Evolutionary conservation across 495 filamentous ascomycete species (phyloP), one percentile per base, ranked within the genome.

Genomic region (Immersiella caudata): DNA sequence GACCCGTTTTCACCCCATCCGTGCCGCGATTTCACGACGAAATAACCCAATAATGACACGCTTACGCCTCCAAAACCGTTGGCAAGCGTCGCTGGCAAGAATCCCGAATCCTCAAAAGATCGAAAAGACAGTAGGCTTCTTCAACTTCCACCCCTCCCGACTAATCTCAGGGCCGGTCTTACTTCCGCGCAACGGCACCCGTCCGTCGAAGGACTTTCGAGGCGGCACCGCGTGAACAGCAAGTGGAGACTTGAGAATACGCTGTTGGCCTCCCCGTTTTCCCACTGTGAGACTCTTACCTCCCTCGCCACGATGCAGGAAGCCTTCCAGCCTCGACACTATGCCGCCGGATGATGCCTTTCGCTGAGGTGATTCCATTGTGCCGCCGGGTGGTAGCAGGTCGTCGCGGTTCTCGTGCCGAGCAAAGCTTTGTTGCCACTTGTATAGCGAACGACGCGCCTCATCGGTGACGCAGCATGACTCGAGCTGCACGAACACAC

Each of bases 401-500:
- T 24, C 27, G 26, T 65, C 52, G 24, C 71, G 67, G 1, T 71
- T 56, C 40, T 70, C 70, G 8, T 57, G 56, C 11, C 76, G 72
- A 35, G 83, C 79, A 72, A 83, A 87, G 14, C 27, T 61, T 20
- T 80, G 71, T 64, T 82, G 83, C 75, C 81, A 88, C 11, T 62
- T 64, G 24, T 72, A 75, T 35, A 89, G 69, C 49, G 84, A 87
- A 2, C 55, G 54, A 22, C 75, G 79, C 20, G 87, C 85, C 49
- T 83, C 81, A 5, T 76, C 74, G 0, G 83, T 88, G 35, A 64
- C 61, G 71, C 86, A 90, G 0, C 81, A 60, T 0, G 73, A 70
- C 18, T 83, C 76, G 0, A 90, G 73, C 29, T 82, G 74, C 26
- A 71, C 60, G 68, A 88, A 84, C 6, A 85, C 82, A 49, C 83